phyloP scores from a whole-genome alignment of 208 protist genomes.

The Acanthamoeba castellanii region DNA sequence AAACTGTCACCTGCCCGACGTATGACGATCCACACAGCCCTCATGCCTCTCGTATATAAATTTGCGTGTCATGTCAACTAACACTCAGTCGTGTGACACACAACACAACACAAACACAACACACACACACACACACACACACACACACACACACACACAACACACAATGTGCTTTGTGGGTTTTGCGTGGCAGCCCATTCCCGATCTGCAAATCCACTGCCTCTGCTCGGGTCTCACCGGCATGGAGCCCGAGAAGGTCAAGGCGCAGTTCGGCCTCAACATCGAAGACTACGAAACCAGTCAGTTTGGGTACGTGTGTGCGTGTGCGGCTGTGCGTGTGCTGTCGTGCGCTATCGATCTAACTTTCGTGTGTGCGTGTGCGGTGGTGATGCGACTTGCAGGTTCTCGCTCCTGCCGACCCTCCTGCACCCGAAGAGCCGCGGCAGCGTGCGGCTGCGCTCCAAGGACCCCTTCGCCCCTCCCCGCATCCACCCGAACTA shows the following conservation, averaged over 20 bases:
- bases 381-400: too few relatives aligned
- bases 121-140: too few relatives aligned
- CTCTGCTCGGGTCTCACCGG: not conserved
- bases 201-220: slow-evolving; percentile 71
- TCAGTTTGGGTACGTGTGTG: not conserved
- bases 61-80: too few relatives aligned
- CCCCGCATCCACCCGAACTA: slow-evolving; percentile 65
- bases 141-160: too few relatives aligned
- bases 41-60: not conserved
- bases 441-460: slow-evolving; percentile 21
- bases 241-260: slow-evolving; percentile 13
- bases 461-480: not conserved
- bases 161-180: too few relatives aligned
- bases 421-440: slow-evolving; percentile 51
- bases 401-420: slow-evolving; percentile 45
- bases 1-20: slow-evolving; percentile 18
- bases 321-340: not conserved
- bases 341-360: not conserved
- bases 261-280: slow-evolving; percentile 5
- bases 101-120: too few relatives aligned
- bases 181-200: not conserved
- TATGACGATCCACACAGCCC: not conserved
- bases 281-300: not conserved
- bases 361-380: too few relatives aligned
- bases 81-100: too few relatives aligned